Evolutionary conservation across 2,329 filamentous ascomycete genomes (phyloP).

Genomic region (Ceratocystis albifundus): DNA sequence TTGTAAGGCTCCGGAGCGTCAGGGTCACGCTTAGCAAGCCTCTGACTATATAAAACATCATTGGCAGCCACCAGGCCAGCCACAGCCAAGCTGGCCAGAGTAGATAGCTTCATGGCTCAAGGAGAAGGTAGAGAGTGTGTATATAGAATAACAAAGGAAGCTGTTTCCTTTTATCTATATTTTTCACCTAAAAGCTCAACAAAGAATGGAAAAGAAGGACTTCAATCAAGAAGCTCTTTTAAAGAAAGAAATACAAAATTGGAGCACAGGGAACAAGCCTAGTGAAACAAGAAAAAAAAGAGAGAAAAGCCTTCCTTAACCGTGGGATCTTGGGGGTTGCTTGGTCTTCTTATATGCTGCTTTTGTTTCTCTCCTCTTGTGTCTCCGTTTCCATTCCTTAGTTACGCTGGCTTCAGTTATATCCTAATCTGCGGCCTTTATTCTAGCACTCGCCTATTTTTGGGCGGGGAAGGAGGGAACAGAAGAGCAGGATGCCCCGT

Average conservation of each 20-base stretch:
- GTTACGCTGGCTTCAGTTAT: no score
- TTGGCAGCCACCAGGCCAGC: slow-evolving; percentile 31
- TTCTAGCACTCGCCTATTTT: no score
- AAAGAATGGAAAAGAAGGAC: neutral
- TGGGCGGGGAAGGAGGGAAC: slow-evolving; percentile 19
- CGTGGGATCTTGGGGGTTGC: neutral
- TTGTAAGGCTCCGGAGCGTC: slow-evolving; percentile 42
- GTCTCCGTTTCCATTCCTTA: neutral
- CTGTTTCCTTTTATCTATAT: neutral
- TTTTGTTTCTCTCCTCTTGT: neutral
- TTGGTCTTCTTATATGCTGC: slow-evolving; percentile 7
- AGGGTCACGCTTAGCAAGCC: slow-evolving; percentile 39
- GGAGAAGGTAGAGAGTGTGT: neutral
- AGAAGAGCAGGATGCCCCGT: no score
- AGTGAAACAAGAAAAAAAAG: slow-evolving; percentile 26
- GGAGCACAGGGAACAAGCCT: slow-evolving; percentile 4
- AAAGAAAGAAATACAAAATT: neutral
- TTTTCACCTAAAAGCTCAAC: neutral
- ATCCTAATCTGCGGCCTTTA: neutral
- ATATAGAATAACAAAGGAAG: neutral
- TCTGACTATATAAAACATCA: slow-evolving; percentile 40
- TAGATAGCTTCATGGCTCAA: slow-evolving; percentile 19
- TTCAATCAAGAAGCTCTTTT: no score
- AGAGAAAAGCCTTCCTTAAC: slow-evolving; percentile 28
- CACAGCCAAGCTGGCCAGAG: slow-evolving; percentile 24